Percentiles rank a stretch among this genome's conserved stretches.
Conservation (phyloP, 805 yeast genomes). For the Saturnispora besseyi region DNA sequence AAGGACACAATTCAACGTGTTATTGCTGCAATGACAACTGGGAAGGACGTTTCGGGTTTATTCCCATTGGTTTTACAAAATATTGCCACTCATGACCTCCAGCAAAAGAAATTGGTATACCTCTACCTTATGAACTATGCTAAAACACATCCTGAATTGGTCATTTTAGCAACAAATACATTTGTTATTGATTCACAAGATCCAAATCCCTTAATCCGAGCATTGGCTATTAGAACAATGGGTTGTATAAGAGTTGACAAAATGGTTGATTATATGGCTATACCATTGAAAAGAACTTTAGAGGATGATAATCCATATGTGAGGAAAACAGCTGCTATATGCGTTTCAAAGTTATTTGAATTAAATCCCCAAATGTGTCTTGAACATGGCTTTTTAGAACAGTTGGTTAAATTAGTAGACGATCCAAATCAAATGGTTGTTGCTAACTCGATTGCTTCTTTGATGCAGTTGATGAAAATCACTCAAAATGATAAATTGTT, state of each 20-base stretch:
- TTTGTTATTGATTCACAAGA: constrained; percentile 93
- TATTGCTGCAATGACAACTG: constrained; percentile 96
- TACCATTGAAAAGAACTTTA: constrained; percentile 77
- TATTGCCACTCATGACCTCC: constrained; percentile 92
- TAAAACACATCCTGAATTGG: constrained; percentile 88
- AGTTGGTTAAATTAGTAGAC: constrained; percentile 55
- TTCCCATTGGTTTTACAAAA: constrained; percentile 96
- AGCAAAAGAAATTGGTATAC: constrained; percentile 93
- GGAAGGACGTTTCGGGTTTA: constrained; percentile 88
- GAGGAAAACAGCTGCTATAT: constrained; percentile 92
- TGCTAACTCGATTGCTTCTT: constrained; percentile 83
- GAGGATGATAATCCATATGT: constrained; percentile 95
- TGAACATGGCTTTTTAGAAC: constrained; percentile 77
- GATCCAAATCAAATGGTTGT: constrained; percentile 97
- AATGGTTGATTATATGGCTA: constrained; percentile 90
- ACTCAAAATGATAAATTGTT: constrained; percentile 25
- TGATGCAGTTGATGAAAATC: constrained; percentile 56
- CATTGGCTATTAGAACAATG: constrained; percentile 96
- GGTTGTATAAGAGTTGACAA: constrained; percentile 94
- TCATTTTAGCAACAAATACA: constrained; percentile 93
- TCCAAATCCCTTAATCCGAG: constrained; percentile 91
- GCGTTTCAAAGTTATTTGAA: constrained; percentile 93
- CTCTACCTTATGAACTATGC: constrained; percentile 96
- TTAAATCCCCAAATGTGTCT: constrained; percentile 70
- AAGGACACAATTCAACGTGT: constrained; percentile 96